Conservation (phyloP, 164 flowering plant species). For the Vitis vinifera region DNA sequence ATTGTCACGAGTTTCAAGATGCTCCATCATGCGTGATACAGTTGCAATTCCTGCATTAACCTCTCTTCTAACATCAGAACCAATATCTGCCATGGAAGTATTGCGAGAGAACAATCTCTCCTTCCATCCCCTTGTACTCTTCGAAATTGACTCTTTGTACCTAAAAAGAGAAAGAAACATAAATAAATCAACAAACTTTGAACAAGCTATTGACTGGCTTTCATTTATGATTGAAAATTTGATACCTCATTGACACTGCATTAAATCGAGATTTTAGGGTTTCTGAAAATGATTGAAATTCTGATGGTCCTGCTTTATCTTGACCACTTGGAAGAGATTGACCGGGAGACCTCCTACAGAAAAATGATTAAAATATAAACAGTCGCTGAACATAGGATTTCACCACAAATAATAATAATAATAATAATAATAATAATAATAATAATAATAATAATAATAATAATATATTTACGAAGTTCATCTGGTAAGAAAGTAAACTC, state of each 20-base stretch:
- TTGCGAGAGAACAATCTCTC: conserved; percentile 62
- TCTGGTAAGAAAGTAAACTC: not conserved
- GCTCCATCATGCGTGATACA: conserved; percentile 48
- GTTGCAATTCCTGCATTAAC: conserved; percentile 46
- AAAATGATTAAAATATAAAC: not conserved
- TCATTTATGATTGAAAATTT: not conserved
- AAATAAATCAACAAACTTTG: not conserved
- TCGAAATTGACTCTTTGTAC: conserved; percentile 66
- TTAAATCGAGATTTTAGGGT: conserved; percentile 42
- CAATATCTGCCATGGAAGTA: conserved; percentile 20
- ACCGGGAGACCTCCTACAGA: conserved; percentile 27
- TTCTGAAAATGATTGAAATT: conserved; percentile 45
- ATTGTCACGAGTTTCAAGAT: conserved; percentile 37
- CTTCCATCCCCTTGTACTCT: conserved; percentile 65
- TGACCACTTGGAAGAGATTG: conserved; percentile 30
- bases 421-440: too few species aligned
- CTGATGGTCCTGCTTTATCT: conserved; percentile 51
- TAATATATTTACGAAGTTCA: not conserved
- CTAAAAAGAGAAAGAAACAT: conserved; percentile 21
- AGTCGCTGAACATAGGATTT: not conserved
- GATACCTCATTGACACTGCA: conserved; percentile 43
- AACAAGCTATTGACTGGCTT: too few species aligned
- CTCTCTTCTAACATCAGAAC: conserved; percentile 23
- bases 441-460: not conserved
- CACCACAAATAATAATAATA: not conserved